These are phyloP conservation scores for Lactarius pseudohatsudake DNA, from an alignment of 768 basidiomycete species.

Conservation along the genomic window DNA sequence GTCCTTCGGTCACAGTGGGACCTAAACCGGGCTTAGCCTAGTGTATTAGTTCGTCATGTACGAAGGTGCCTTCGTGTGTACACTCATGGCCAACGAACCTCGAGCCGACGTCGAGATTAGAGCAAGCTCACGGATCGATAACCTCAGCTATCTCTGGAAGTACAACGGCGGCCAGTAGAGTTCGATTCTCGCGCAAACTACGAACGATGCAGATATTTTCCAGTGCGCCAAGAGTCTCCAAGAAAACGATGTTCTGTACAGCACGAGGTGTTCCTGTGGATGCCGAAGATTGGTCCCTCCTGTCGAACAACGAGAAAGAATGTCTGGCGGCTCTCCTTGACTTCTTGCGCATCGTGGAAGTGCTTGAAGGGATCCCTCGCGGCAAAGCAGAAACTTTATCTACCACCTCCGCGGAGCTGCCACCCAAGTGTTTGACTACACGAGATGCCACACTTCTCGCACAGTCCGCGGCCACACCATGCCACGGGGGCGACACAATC, in stretches of 20 bases:
- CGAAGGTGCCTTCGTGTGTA: constrained; percentile 40
- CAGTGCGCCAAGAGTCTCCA: constrained; percentile 11
- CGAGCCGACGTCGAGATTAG: constrained; percentile 45
- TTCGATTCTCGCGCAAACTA: constrained; percentile 28
- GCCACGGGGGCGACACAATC: background rate
- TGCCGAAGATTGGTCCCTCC: constrained; percentile 23
- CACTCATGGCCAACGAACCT: constrained; percentile 49
- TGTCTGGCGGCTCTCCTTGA: constrained; percentile 24
- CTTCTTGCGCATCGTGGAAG: constrained; percentile 24
- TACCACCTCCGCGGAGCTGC: constrained; percentile 4
- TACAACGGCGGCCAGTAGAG: constrained; percentile 2
- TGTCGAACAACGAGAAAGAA: constrained; percentile 24
- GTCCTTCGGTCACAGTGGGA: constrained; percentile 11
- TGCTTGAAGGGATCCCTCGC: constrained; percentile 15
- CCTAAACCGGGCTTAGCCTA: background rate
- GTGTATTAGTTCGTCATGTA: constrained; percentile 42
- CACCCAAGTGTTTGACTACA: background rate
- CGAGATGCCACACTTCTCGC: constrained; percentile 1
- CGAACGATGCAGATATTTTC: constrained; percentile 25
- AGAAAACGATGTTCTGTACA: constrained; percentile 28
- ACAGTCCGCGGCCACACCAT: background rate
- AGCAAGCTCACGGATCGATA: constrained; percentile 11
- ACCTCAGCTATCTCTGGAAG: background rate
- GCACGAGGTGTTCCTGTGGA: constrained; percentile 16
- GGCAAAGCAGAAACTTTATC: background rate